phyloP scores from a whole-genome alignment of 129 eudicot genomes.

The Kitagawia praeruptora region DNA sequence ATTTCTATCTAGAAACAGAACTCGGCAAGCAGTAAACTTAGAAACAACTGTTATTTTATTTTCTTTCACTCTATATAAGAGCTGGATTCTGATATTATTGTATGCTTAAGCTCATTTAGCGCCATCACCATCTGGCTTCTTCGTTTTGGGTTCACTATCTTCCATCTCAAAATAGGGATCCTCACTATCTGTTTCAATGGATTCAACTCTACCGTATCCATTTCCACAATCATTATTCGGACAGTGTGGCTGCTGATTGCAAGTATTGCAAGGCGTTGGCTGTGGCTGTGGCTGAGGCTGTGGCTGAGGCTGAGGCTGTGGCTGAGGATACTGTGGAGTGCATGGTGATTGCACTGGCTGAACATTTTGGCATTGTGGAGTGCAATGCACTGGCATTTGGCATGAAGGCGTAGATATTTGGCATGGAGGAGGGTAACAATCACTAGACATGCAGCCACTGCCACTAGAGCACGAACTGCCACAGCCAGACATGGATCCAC shows the following conservation, averaged over 20 bases:
- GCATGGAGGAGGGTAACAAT: conserved; percentile 3
- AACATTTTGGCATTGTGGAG: not conserved
- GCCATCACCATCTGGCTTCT: not conserved
- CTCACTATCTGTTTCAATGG: not conserved
- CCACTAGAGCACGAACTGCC: not conserved
- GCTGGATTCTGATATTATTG: not conserved
- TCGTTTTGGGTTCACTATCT: not conserved
- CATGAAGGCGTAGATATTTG: not conserved
- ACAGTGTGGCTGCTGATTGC: not conserved
- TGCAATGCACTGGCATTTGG: conserved; percentile 2
- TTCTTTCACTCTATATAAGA: not conserved
- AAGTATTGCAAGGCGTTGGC: not conserved
- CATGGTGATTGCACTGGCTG: not conserved
- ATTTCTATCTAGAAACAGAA: not conserved
- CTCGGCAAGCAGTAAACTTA: not conserved
- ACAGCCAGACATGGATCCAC: not conserved
- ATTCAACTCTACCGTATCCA: not conserved
- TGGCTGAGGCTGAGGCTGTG: not conserved
- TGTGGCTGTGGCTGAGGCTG: not conserved
- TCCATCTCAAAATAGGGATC: not conserved
- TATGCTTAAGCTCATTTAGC: not conserved
- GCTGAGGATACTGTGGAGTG: not conserved
- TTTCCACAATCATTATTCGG: not conserved
- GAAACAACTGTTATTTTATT: not conserved
- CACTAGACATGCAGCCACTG: not conserved